Evolutionary conservation across 176 grass and related monocot genomes (phyloP).

Genomic region (Panicum miliaceum): DNA sequence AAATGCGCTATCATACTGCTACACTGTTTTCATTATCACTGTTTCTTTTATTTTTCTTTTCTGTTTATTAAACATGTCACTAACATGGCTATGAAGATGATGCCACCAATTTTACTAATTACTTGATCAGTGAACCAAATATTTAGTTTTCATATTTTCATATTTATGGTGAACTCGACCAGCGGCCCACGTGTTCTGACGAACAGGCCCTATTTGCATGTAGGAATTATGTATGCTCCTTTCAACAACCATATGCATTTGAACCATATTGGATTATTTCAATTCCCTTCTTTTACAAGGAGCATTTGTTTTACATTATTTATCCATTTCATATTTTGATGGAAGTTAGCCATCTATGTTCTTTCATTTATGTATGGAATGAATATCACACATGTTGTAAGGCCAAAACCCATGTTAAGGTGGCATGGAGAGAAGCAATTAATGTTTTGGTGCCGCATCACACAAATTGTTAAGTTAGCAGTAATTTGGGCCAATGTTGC

Average conservation of each 20-base stretch:
- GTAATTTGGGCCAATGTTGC: neutral
- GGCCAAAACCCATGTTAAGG: neutral
- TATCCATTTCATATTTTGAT: neutral
- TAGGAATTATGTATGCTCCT: neutral
- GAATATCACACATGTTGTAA: neutral
- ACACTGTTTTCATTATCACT: too few species aligned
- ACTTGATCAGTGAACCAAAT: neutral
- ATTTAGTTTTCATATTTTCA: neutral
- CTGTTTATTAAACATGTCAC: neutral
- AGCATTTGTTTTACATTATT: neutral
- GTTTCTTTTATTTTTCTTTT: neutral
- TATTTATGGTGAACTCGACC: neutral
- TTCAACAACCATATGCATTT: neutral
- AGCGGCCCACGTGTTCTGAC: neutral
- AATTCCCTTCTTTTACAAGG: neutral
- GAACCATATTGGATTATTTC: neutral
- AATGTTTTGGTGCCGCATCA: neutral
- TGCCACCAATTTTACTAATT: neutral
- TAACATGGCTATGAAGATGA: neutral
- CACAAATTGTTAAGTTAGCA: neutral
- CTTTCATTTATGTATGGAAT: neutral
- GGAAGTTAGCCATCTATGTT: neutral
- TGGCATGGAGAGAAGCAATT: neutral
- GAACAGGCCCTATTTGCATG: too few species aligned
- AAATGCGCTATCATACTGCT: neutral